These are phyloP conservation scores for Lepidium africanum DNA, from an alignment of 345 rosid species.

Conservation along the genomic window DNA sequence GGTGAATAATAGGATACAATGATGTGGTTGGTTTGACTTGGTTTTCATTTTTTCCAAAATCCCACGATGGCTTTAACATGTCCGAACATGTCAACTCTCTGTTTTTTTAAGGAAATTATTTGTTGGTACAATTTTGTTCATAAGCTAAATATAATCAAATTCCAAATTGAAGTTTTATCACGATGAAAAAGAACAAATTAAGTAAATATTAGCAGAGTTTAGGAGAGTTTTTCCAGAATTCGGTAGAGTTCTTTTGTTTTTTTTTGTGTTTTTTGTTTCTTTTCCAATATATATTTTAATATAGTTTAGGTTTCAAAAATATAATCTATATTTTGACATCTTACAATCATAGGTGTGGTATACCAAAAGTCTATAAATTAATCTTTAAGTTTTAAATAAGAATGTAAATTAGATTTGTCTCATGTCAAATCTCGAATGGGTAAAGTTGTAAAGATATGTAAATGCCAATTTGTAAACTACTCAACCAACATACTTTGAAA, in stretches of 20 bases:
- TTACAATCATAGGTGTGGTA: neutral
- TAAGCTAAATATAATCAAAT: neutral
- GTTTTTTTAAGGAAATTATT: neutral
- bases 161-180: neutral
- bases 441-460: neutral
- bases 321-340: neutral
- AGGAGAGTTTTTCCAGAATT: neutral
- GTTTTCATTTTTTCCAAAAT: neutral
- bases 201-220: neutral
- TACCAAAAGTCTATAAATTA: neutral
- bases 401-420: neutral
- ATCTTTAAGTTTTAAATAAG: neutral
- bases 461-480: too few relatives aligned
- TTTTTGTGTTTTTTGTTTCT: neutral
- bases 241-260: neutral
- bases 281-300: neutral
- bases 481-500: too few relatives aligned
- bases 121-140: neutral
- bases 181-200: neutral
- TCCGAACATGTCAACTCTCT: neutral
- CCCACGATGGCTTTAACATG: neutral
- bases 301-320: neutral
- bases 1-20: neutral
- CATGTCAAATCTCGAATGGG: neutral
- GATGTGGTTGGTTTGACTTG: slow-evolving; percentile 4